These are phyloP conservation scores for Penicillium rolfsii DNA, from an alignment of 2,329 filamentous ascomycete genomes.

Conservation along the genomic window DNA sequence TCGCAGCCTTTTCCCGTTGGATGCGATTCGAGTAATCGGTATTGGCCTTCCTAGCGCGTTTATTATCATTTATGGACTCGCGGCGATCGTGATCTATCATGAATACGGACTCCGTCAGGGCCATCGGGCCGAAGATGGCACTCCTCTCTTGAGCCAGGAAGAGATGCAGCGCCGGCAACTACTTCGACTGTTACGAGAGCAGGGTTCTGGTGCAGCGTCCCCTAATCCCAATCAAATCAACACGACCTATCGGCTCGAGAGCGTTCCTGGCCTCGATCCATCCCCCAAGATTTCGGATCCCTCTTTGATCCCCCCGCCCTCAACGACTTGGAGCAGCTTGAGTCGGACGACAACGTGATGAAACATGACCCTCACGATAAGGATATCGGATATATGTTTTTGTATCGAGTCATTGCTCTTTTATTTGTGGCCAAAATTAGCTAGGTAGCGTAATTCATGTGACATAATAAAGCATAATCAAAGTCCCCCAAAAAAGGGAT, in stretches of 20 bases:
- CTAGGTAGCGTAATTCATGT: conserved; percentile 5
- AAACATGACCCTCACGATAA: background rate
- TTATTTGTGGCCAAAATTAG: background rate
- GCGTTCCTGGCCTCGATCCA: conserved; percentile 14
- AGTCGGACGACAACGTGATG: conserved; percentile 1
- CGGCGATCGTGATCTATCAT: conserved; percentile 33
- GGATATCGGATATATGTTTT: background rate
- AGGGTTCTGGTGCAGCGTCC: conserved; percentile 31
- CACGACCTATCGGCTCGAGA: conserved; percentile 36
- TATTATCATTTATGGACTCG: conserved; percentile 33
- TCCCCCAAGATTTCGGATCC: conserved; percentile 21
- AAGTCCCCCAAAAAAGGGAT: background rate
- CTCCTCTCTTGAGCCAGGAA: conserved; percentile 38
- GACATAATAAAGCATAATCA: conserved; percentile 2
- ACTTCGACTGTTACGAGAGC: conserved; percentile 40
- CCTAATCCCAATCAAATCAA: conserved; percentile 26
- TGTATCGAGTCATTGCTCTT: background rate
- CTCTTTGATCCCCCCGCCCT: background rate
- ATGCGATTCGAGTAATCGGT: conserved; percentile 30
- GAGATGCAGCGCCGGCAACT: conserved; percentile 47
- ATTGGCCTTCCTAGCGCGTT: conserved; percentile 36
- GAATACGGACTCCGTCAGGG: conserved; percentile 17
- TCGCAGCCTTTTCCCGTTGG: conserved; percentile 34
- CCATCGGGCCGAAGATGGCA: conserved; percentile 15
- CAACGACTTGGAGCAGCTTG: conserved; percentile 4